These are phyloP conservation scores for Russula lepida DNA, from an alignment of 768 basidiomycete species.

Conservation along the genomic window DNA sequence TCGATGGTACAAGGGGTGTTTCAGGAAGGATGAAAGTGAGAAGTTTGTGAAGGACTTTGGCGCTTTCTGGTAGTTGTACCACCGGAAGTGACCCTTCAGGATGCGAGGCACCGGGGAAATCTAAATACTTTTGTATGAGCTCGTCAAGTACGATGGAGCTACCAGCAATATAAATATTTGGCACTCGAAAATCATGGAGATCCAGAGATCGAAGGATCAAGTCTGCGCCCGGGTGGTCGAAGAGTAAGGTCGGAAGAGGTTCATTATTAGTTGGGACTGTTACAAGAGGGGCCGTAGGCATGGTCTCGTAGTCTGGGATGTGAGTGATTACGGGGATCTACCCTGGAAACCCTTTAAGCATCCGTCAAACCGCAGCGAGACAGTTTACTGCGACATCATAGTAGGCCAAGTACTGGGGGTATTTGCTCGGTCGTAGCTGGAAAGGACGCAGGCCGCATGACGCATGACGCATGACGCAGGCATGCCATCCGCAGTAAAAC, in stretches of 20 bases:
- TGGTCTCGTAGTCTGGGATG: background rate
- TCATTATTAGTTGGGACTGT: background rate
- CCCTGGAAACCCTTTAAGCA: too few species aligned
- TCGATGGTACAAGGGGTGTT: background rate
- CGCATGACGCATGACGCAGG: too few species aligned
- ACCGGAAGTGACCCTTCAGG: background rate
- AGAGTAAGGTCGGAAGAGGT: background rate
- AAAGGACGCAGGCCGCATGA: too few species aligned
- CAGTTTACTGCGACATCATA: too few species aligned
- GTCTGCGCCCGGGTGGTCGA: background rate
- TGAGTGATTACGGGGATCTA: too few species aligned
- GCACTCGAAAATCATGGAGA: background rate
- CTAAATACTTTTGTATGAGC: background rate
- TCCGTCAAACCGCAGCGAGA: too few species aligned
- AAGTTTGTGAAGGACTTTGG: background rate
- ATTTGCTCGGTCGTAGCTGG: too few species aligned
- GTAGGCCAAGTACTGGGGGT: too few species aligned
- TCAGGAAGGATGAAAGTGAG: conserved; percentile 12
- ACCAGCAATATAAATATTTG: conserved; percentile 28
- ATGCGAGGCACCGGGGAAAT: background rate
- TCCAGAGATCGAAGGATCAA: background rate
- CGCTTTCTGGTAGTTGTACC: background rate
- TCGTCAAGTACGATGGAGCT: conserved; percentile 33
- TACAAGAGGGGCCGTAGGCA: background rate
- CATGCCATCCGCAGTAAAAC: too few species aligned